Evolutionary conservation across 2,329 filamentous ascomycete species (phyloP).

Genomic region (Fusarium fracticaudum): DNA sequence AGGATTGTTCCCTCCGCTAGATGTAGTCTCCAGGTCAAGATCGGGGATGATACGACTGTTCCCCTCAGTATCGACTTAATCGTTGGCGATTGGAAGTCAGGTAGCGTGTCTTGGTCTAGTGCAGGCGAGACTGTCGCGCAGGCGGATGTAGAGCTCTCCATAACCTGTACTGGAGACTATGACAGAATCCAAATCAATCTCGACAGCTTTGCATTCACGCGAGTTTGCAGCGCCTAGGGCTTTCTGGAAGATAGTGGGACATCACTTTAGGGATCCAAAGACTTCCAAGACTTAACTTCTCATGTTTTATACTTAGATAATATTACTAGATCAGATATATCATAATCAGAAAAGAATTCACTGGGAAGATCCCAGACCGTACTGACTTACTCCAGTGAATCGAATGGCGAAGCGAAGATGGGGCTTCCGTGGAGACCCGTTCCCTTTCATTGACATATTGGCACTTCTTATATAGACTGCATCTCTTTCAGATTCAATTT

Average conservation of each 20-base stretch:
- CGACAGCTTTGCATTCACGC: neutral
- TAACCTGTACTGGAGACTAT: neutral
- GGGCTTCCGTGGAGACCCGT: fast-evolving
- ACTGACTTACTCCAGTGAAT: fast-evolving
- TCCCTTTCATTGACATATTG: neutral
- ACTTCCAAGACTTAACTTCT: neutral
- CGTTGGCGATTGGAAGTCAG: neutral
- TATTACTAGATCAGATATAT: too few relatives aligned
- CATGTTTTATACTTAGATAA: neutral
- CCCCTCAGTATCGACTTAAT: fast-evolving
- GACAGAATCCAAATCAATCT: neutral
- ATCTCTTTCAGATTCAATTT: neutral
- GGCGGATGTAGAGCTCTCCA: neutral
- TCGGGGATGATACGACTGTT: neutral
- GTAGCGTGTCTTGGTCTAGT: neutral
- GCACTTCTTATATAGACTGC: neutral
- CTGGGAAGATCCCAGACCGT: fast-evolving
- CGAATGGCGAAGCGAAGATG: too few relatives aligned
- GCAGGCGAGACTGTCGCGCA: neutral
- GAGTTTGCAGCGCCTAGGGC: neutral
- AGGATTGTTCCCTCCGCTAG: fast-evolving
- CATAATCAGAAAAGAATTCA: neutral
- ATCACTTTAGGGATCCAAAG: fast-evolving
- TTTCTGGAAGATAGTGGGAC: fast-evolving
- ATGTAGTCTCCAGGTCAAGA: neutral